Conservation (phyloP, 805 yeast species). For the Suhomyces sp. region DNA sequence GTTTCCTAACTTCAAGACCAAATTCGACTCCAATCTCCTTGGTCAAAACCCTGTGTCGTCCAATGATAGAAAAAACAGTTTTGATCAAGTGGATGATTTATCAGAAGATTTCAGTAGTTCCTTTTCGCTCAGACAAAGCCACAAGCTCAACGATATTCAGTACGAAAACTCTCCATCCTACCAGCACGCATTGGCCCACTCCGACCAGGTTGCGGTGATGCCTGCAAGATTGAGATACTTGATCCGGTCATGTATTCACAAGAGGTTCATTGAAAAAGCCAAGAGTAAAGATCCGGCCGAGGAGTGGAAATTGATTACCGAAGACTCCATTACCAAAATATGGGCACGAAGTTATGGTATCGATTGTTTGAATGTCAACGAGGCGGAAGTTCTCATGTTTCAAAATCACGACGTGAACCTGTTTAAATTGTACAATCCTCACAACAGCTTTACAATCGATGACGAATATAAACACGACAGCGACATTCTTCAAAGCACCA, state of each 20-base stretch:
- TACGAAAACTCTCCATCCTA: slow-evolving; percentile 29
- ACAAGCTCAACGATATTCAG: slow-evolving; percentile 23
- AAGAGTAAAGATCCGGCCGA: slow-evolving; percentile 19
- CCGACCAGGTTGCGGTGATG: slow-evolving; percentile 39
- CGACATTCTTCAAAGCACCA: slow-evolving; percentile 30
- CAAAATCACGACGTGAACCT: slow-evolving; percentile 36
- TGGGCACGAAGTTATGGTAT: slow-evolving; percentile 59
- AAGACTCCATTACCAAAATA: slow-evolving; percentile 51
- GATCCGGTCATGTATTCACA: slow-evolving; percentile 58
- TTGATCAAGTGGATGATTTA: slow-evolving; percentile 3
- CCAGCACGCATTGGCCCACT: slow-evolving; percentile 22
- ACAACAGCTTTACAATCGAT: slow-evolving; percentile 22
- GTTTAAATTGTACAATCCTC: slow-evolving; percentile 26
- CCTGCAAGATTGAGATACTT: slow-evolving; percentile 56
- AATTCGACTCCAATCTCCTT: slow-evolving; percentile 28
- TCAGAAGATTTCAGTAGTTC: slow-evolving; percentile 4
- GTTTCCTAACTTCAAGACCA: slow-evolving; percentile 46
- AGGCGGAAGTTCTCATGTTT: slow-evolving; percentile 46
- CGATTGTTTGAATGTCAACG: slow-evolving; percentile 49
- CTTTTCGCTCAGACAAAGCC: slow-evolving; percentile 5
- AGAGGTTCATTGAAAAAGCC: slow-evolving; percentile 44
- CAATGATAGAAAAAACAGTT: slow-evolving; percentile 5
- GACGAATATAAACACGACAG: slow-evolving; percentile 21
- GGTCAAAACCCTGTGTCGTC: slow-evolving; percentile 10
- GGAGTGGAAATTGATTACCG: slow-evolving; percentile 62